These are phyloP conservation scores for Neurospora terricola DNA, from an alignment of 495 filamentous ascomycete genomes.

Conservation along the genomic window DNA sequence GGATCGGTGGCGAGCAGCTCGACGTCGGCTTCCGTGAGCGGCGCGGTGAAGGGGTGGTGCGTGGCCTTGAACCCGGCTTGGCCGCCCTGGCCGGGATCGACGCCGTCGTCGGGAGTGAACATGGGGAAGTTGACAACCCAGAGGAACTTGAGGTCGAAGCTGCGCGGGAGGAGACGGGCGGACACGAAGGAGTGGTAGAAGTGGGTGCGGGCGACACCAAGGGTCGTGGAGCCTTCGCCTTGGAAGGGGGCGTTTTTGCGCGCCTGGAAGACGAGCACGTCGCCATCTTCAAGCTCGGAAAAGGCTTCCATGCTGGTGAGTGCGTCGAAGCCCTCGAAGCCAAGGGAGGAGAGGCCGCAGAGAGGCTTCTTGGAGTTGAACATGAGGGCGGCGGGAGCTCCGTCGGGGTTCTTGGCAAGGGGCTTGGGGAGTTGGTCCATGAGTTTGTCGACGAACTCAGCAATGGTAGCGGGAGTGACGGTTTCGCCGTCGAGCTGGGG, in stretches of 20 bases:
- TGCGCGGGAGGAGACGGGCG: conserved; percentile 42
- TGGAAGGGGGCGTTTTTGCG: conserved; percentile 50
- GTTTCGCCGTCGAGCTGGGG: conserved; percentile 12
- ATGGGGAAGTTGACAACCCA: conserved; percentile 91
- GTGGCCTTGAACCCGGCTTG: conserved; percentile 72
- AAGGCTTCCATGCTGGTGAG: conserved; percentile 15
- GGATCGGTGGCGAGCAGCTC: conserved; percentile 65
- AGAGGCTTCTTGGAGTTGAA: conserved; percentile 61
- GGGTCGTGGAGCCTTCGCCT: conserved; percentile 58
- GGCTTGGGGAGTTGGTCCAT: conserved; percentile 53
- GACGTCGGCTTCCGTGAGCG: conserved; percentile 60
- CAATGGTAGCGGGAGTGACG: conserved; percentile 10
- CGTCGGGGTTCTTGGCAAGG: conserved; percentile 55
- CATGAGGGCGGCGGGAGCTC: conserved; percentile 67
- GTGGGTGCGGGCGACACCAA: conserved; percentile 66
- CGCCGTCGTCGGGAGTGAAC: conserved; percentile 60
- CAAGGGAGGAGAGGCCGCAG: conserved; percentile 61
- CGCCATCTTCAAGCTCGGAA: conserved; percentile 43
- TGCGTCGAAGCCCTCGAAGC: conserved; percentile 58
- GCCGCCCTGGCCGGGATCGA: conserved; percentile 76
- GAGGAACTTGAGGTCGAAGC: conserved; percentile 52
- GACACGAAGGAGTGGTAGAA: conserved; percentile 58
- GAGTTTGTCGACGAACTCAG: conserved; percentile 54
- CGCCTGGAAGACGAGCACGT: conserved; percentile 72
- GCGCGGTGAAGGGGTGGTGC: conserved; percentile 94